phyloP scores from a whole-genome alignment of 2,329 filamentous ascomycete genomes.

The Aspergillus sp. region DNA sequence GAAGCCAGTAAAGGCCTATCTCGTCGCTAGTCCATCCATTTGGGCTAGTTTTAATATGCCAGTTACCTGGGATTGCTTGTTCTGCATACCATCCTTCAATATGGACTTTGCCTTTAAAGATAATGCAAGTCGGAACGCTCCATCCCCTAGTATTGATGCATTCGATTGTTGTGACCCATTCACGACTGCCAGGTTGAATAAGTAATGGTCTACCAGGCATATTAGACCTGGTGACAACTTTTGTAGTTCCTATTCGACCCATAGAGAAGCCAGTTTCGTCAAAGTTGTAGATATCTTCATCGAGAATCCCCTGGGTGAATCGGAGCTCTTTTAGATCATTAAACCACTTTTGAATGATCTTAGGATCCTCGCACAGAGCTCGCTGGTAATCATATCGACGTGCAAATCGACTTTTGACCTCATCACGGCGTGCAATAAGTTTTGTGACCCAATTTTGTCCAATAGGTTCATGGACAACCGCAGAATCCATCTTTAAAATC shows the following conservation, averaged over 20 bases:
- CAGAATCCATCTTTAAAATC: background rate
- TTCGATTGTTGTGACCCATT: background rate
- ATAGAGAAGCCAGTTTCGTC: slow-evolving; percentile 20
- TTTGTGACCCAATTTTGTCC: slow-evolving; percentile 12
- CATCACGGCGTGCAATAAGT: slow-evolving; percentile 6
- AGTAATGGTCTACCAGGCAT: background rate
- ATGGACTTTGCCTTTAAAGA: slow-evolving; percentile 6
- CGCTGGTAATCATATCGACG: slow-evolving; percentile 7
- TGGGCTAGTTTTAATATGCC: background rate
- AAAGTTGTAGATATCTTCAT: slow-evolving; percentile 20
- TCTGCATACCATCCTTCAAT: background rate
- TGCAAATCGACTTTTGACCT: background rate
- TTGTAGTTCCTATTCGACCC: slow-evolving; percentile 12
- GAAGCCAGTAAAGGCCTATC: background rate
- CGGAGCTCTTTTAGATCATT: background rate
- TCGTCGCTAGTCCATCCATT: background rate
- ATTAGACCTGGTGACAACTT: slow-evolving; percentile 6
- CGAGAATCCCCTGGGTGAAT: slow-evolving; percentile 8
- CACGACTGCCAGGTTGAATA: background rate
- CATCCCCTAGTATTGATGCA: background rate
- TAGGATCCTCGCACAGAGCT: slow-evolving; percentile 2
- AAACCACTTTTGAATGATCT: background rate
- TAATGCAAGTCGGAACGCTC: background rate
- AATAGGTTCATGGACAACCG: background rate
- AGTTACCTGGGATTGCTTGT: background rate